phyloP scores from a whole-genome alignment of 106 monocot genomes.

The Dendrobium nobile region DNA sequence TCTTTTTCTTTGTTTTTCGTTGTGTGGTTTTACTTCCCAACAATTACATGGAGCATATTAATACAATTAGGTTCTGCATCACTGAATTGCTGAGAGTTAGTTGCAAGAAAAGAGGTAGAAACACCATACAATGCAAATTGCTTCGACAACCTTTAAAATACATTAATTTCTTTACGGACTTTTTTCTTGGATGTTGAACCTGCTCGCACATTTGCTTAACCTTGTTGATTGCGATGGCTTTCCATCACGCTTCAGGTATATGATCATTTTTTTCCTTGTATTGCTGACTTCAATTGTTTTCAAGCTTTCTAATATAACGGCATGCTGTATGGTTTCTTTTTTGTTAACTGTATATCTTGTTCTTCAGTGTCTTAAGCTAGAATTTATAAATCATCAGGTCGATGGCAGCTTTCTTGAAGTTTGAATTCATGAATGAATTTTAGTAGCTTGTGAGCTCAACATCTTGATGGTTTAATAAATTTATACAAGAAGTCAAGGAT shows the following conservation, averaged over 20 bases:
- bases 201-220: not conserved
- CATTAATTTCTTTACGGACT: too few species aligned
- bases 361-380: not conserved
- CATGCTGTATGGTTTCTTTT: not conserved
- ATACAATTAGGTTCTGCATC: too few species aligned
- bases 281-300: not conserved
- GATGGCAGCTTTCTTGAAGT: not conserved
- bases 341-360: not conserved
- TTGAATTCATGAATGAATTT: not conserved
- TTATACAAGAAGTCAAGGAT: slow-evolving; percentile 7
- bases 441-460: not conserved
- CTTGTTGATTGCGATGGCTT: not conserved
- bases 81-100: too few species aligned
- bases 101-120: too few species aligned
- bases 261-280: not conserved
- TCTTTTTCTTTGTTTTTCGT: too few species aligned
- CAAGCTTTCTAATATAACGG: not conserved
- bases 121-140: too few species aligned
- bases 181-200: too few species aligned
- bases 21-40: too few species aligned
- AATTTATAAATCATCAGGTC: not conserved
- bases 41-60: too few species aligned
- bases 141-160: too few species aligned
- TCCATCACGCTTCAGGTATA: not conserved
- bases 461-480: not conserved